phyloP scores from a whole-genome alignment of 1,284 basidiomycete species.

The Stygiomarasmius scandens region DNA sequence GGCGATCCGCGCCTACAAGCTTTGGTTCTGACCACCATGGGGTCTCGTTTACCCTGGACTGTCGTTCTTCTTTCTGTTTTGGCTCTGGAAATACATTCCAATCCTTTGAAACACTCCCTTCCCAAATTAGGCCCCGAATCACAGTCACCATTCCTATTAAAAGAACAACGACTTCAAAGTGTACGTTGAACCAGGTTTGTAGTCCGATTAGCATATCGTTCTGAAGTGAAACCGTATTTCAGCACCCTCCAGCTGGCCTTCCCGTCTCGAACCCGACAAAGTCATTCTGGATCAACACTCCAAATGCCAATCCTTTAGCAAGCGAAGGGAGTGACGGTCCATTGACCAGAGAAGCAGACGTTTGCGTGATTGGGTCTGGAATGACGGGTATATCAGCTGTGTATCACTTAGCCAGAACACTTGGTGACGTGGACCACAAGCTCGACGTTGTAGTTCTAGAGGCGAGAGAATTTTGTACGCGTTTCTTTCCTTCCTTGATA shows the following conservation, averaged over 20 bases:
- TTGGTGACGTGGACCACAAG: constrained; percentile 16
- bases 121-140: too few species aligned
- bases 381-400: constrained; percentile 76
- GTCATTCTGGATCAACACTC: constrained; percentile 70
- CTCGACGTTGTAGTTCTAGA: constrained; percentile 66
- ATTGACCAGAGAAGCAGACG: constrained; percentile 60
- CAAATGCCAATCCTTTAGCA: constrained; percentile 65
- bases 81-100: too few species aligned
- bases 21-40: too few species aligned
- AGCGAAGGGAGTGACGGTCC: constrained; percentile 62
- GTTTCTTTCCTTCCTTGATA: neutral
- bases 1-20: too few species aligned
- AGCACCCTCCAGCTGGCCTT: constrained; percentile 19
- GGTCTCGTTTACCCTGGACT: too few species aligned
- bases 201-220: too few species aligned
- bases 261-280: constrained; percentile 65
- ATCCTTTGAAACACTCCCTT: too few species aligned
- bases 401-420: constrained; percentile 59
- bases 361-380: constrained; percentile 78
- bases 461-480: constrained; percentile 79
- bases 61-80: too few species aligned
- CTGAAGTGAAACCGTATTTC: neutral
- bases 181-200: too few species aligned
- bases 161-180: too few species aligned
- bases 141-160: too few species aligned